Conservation (phyloP, 805 yeast species). For the Cyberlindnera lachancei region DNA sequence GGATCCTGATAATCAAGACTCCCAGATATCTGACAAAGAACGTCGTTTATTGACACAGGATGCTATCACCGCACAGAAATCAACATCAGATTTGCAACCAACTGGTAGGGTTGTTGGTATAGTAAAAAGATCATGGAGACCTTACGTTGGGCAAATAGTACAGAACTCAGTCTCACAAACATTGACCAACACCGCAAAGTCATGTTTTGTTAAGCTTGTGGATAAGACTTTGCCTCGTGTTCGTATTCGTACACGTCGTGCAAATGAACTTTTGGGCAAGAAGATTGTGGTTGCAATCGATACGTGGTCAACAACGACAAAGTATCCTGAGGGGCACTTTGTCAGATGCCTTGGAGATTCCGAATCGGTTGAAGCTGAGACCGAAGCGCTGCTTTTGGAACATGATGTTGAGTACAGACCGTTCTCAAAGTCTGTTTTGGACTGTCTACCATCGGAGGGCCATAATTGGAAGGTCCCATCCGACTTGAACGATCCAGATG, state of each 20-base stretch:
- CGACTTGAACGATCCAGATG: constrained; percentile 45
- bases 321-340: constrained; percentile 91
- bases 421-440: constrained; percentile 84
- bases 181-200: constrained; percentile 58
- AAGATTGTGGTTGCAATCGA: constrained; percentile 91
- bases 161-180: constrained; percentile 61
- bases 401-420: constrained; percentile 97
- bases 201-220: constrained; percentile 81
- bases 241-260: constrained; percentile 81
- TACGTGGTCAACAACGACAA: constrained; percentile 80
- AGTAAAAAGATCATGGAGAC: constrained; percentile 87
- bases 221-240: constrained; percentile 84
- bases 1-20: constrained; percentile 37
- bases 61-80: constrained; percentile 57
- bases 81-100: constrained; percentile 62
- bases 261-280: constrained; percentile 74
- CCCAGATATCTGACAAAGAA: constrained; percentile 54
- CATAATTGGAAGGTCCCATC: constrained; percentile 88
- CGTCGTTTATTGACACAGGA: constrained; percentile 68
- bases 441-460: constrained; percentile 90
- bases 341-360: constrained; percentile 83
- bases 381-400: constrained; percentile 87
- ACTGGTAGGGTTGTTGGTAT: constrained; percentile 90
- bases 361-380: constrained; percentile 91
- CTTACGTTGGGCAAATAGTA: constrained; percentile 89